Evolutionary conservation across 2,329 filamentous ascomycete species (phyloP).

Genomic region (Phyllosticta capitalensis): DNA sequence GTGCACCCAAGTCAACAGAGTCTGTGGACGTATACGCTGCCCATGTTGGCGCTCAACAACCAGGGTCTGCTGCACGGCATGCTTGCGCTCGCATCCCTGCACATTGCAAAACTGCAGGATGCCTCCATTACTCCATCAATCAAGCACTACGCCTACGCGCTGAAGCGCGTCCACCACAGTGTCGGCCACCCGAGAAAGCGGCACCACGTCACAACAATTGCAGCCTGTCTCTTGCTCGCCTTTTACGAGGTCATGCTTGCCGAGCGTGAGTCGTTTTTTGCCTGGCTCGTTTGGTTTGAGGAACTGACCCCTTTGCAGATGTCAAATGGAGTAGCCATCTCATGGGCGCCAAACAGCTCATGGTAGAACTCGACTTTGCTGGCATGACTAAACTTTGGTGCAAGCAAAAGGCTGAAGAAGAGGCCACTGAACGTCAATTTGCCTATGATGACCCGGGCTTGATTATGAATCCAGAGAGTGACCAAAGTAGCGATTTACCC

Average conservation of each 20-base stretch:
- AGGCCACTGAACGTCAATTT: slow-evolving; percentile 29
- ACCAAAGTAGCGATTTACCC: slow-evolving; percentile 12
- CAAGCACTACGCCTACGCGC: slow-evolving; percentile 82
- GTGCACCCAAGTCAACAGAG: slow-evolving; percentile 53
- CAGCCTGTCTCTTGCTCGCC: slow-evolving; percentile 73
- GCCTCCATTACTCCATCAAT: slow-evolving; percentile 69
- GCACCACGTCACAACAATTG: slow-evolving; percentile 71
- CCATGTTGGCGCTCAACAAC: slow-evolving; percentile 72
- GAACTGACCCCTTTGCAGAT: slow-evolving; percentile 30
- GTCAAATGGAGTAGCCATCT: slow-evolving; percentile 93
- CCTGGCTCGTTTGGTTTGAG: neutral
- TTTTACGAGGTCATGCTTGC: slow-evolving; percentile 94
- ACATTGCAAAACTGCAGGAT: slow-evolving; percentile 74
- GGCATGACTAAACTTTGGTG: slow-evolving; percentile 64
- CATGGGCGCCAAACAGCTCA: slow-evolving; percentile 69
- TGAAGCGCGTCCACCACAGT: slow-evolving; percentile 67
- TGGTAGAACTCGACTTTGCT: slow-evolving; percentile 72
- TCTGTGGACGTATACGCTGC: slow-evolving; percentile 66
- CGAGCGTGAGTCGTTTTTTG: slow-evolving; percentile 44
- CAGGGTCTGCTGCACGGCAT: slow-evolving; percentile 87
- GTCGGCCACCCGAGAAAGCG: slow-evolving; percentile 60
- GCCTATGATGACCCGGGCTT: slow-evolving; percentile 23
- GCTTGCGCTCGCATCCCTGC: slow-evolving; percentile 74
- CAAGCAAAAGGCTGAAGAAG: slow-evolving; percentile 47
- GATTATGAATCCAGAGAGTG: slow-evolving; percentile 28